phyloP scores from a whole-genome alignment of 2,329 filamentous ascomycete species.

The Colletotrichum liriopes region DNA sequence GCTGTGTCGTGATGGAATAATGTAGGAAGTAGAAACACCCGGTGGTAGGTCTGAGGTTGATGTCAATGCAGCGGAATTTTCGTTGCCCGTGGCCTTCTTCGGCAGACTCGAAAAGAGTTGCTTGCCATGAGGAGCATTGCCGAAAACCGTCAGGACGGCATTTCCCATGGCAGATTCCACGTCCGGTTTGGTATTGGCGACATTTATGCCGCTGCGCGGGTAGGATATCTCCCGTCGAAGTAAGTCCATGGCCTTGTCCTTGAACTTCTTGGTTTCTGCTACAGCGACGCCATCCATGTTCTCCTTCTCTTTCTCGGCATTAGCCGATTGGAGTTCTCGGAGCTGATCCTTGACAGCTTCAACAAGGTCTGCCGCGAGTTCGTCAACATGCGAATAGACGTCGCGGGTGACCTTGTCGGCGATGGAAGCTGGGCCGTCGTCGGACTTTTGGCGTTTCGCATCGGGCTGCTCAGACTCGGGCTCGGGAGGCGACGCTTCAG shows the following conservation, averaged over 20 bases:
- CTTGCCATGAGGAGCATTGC: constrained; percentile 80
- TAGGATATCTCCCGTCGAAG: constrained; percentile 74
- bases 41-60: constrained; percentile 70
- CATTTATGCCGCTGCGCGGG: constrained; percentile 56
- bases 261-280: constrained; percentile 68
- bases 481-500: constrained; percentile 68
- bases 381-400: constrained; percentile 74
- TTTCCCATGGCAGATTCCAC: constrained; percentile 54
- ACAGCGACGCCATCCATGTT: constrained; percentile 56
- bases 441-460: constrained; percentile 73
- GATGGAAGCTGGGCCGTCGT: constrained; percentile 61
- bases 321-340: constrained; percentile 60
- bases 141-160: constrained; percentile 82
- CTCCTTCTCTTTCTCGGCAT: constrained; percentile 46
- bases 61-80: constrained; percentile 42
- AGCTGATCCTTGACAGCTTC: constrained; percentile 64
- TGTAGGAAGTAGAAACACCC: constrained; percentile 79
- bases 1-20: constrained; percentile 61
- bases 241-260: constrained; percentile 74
- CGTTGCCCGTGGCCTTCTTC: constrained; percentile 72
- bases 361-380: constrained; percentile 73
- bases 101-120: constrained; percentile 90
- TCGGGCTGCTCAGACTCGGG: constrained; percentile 65
- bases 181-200: constrained; percentile 54
- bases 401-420: constrained; percentile 68